phyloP scores from a whole-genome alignment of 2,329 filamentous ascomycete genomes.

The Diplodia corticola region DNA sequence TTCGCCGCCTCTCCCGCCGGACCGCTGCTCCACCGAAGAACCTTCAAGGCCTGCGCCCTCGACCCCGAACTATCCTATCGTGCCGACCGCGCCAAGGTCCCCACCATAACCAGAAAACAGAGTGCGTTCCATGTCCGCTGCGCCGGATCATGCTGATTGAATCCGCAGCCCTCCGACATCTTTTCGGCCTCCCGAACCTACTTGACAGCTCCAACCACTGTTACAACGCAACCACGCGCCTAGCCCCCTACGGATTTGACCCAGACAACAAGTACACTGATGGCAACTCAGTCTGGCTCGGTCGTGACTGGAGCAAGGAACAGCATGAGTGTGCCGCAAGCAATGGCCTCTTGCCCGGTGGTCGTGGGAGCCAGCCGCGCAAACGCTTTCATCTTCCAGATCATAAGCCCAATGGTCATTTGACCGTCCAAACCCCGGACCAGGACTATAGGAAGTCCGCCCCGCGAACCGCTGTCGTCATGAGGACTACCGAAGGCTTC shows the following conservation, averaged over 20 bases:
- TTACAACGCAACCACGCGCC: slow-evolving; percentile 16
- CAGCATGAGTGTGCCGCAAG: slow-evolving; percentile 65
- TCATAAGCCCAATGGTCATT: not conserved
- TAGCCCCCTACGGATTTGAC: slow-evolving; percentile 15
- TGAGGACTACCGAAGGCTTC: slow-evolving; percentile 50
- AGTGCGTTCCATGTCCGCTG: slow-evolving; percentile 6
- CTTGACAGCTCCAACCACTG: slow-evolving; percentile 18
- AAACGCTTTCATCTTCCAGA: slow-evolving; percentile 15
- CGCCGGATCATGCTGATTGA: not conserved
- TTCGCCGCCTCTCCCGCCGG: not conserved
- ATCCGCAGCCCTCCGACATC: slow-evolving; percentile 9
- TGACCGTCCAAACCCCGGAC: not conserved
- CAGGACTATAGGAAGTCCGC: not conserved
- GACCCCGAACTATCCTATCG: slow-evolving; percentile 17
- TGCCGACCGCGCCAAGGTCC: slow-evolving; percentile 16
- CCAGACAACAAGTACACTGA: not conserved
- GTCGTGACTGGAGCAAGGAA: slow-evolving; percentile 65
- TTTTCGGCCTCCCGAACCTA: slow-evolving; percentile 17
- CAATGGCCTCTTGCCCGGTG: slow-evolving; percentile 51
- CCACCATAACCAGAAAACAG: slow-evolving; percentile 1
- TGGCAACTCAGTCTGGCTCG: not conserved
- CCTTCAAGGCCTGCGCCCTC: slow-evolving; percentile 11
- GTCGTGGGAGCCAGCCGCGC: not conserved
- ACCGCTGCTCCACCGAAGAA: not conserved
- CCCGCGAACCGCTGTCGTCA: slow-evolving; percentile 43